A percentile compares a stretch with the other conserved stretches of the same genome.
These are phyloP conservation scores for Cryphonectria japonica DNA, from an alignment of 2,329 filamentous ascomycete genomes.

Conservation along the genomic window DNA sequence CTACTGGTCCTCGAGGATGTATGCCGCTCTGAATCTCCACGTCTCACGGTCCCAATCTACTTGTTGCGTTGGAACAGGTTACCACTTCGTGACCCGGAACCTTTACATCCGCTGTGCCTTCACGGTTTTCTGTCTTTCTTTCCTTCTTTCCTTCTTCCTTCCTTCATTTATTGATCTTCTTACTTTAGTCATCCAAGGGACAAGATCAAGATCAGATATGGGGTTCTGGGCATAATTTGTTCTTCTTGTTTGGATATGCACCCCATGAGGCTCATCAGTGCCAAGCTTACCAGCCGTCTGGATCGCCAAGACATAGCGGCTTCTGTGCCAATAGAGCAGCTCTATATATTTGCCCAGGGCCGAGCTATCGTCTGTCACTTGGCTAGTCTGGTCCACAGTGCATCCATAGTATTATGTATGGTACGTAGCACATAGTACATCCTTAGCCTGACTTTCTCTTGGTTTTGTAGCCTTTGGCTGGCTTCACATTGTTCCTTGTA, in stretches of 20 bases:
- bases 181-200: background rate
- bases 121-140: background rate
- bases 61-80: background rate
- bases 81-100: slow-evolving; percentile 1
- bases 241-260: background rate
- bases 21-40: background rate
- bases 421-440: too few relatives aligned
- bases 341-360: background rate
- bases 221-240: background rate
- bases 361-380: too few relatives aligned
- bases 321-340: background rate
- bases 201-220: too few relatives aligned
- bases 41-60: background rate
- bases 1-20: too few relatives aligned
- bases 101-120: background rate
- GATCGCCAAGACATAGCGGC: slow-evolving; percentile 2
- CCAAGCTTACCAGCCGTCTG: slow-evolving; percentile 10
- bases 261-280: background rate
- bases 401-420: too few relatives aligned
- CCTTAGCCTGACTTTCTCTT: too few relatives aligned
- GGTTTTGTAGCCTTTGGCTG: too few relatives aligned
- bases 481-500: too few relatives aligned
- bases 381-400: background rate
- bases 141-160: too few relatives aligned
- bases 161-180: background rate